Conservation (phyloP, 352 stramenopile genomes). For the Pythium myriotylum region DNA sequence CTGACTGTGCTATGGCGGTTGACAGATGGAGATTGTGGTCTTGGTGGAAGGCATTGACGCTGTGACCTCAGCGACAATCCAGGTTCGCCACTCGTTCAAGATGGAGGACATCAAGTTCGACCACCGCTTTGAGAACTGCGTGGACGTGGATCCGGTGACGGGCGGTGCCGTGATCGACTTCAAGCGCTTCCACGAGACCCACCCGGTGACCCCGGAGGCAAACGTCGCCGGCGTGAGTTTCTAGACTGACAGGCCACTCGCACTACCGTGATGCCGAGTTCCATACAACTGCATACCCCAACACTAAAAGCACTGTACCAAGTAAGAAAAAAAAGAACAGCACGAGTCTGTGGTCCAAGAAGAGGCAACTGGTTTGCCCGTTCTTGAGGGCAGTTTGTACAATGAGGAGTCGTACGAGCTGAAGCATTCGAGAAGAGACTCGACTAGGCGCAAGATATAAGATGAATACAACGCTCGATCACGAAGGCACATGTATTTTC, state of each 20-base stretch:
- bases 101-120: constrained; percentile 92
- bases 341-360: too few species aligned
- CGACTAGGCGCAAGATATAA: too few species aligned
- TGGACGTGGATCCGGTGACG: constrained; percentile 74
- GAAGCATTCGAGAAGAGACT: too few species aligned
- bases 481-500: too few species aligned
- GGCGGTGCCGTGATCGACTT: constrained; percentile 89
- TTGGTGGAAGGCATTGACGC: constrained; percentile 96
- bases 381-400: too few species aligned
- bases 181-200: constrained; percentile 85
- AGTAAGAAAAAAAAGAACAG: too few species aligned
- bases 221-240: constrained; percentile 44
- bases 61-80: constrained; percentile 93
- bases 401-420: too few species aligned
- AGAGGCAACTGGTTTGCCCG: too few species aligned
- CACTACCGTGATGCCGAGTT: too few species aligned
- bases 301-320: too few species aligned
- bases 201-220: constrained; percentile 52
- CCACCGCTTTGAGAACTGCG: constrained; percentile 92
- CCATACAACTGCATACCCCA: too few species aligned
- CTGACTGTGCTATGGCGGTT: not conserved
- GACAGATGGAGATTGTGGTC: constrained; percentile 95
- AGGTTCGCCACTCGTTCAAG: constrained; percentile 96
- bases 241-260: constrained; percentile 6
- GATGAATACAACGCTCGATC: too few species aligned